Evolutionary conservation across 1,284 basidiomycete genomes (phyloP).

Genomic region (Microbotryomycetes sp.): DNA sequence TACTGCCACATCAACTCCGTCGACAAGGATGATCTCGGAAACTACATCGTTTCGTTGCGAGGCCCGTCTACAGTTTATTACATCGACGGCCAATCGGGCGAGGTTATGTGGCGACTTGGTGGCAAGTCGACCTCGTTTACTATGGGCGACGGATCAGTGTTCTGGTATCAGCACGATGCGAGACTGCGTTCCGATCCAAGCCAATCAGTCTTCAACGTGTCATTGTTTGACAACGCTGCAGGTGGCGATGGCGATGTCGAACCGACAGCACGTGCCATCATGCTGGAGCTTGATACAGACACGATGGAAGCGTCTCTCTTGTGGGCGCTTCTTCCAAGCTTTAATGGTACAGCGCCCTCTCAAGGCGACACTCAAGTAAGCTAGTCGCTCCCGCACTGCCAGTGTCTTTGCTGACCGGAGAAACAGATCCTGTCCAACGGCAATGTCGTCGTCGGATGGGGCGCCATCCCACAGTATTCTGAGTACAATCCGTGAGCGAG

Average conservation of each 20-base stretch:
- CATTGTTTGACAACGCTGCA: conserved; percentile 39
- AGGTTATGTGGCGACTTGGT: conserved; percentile 39
- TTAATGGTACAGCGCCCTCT: conserved; percentile 26
- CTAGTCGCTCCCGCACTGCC: too few species aligned
- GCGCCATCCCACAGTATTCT: conserved; percentile 3
- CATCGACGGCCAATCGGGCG: conserved; percentile 33
- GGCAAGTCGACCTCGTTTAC: conserved; percentile 38
- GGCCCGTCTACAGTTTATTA: conserved; percentile 41
- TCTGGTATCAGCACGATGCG: conserved; percentile 38
- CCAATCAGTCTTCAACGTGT: background rate
- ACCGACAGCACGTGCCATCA: conserved; percentile 33
- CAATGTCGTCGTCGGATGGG: conserved; percentile 1
- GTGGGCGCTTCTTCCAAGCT: conserved; percentile 32
- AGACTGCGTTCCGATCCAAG: background rate
- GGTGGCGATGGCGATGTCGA: background rate
- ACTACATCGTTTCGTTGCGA: conserved; percentile 40
- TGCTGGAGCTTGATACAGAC: conserved; percentile 35
- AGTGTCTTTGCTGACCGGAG: background rate
- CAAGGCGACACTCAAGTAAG: conserved; percentile 37
- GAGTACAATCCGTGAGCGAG: background rate
- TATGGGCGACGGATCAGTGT: conserved; percentile 30
- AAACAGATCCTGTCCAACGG: background rate
- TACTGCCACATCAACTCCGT: conserved; percentile 13
- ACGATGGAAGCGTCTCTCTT: conserved; percentile 31
- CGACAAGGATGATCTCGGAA: conserved; percentile 40